These are phyloP conservation scores for Crithidia brevicula DNA, from an alignment of 208 protist genomes.

Conservation along the genomic window DNA sequence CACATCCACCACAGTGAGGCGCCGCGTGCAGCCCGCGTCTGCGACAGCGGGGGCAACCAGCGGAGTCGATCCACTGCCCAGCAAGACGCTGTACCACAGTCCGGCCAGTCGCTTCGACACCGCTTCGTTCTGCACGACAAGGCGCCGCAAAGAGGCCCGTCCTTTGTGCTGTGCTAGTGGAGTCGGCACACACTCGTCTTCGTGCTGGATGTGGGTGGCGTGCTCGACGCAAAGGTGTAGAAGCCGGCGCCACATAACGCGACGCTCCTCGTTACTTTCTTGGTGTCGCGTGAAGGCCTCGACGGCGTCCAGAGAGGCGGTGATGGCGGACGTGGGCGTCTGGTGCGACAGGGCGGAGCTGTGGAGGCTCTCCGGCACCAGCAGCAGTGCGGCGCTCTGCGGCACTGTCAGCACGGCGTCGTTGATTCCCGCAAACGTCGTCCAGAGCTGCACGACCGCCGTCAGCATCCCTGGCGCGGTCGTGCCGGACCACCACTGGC, in stretches of 20 bases:
- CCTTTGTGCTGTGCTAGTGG: conserved; percentile 15
- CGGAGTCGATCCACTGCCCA: not conserved
- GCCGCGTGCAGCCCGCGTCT: conserved; percentile 4
- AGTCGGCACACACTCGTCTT: conserved; percentile 10
- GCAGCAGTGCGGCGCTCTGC: conserved; percentile 24
- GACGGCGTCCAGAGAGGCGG: conserved; percentile 23
- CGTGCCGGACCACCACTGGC: conserved; percentile 26
- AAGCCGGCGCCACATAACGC: conserved; percentile 12
- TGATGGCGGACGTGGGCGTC: not conserved
- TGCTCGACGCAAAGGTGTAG: conserved; percentile 30
- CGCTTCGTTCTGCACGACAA: conserved; percentile 21
- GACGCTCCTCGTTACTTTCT: not conserved
- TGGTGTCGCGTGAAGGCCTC: conserved; percentile 21
- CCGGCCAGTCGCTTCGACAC: conserved; percentile 14
- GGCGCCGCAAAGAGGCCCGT: conserved; percentile 10
- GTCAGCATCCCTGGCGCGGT: conserved; percentile 21
- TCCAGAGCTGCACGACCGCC: conserved; percentile 27
- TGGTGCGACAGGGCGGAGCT: not conserved
- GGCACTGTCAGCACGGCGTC: conserved; percentile 4
- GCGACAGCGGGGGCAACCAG: conserved; percentile 2
- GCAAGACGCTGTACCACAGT: conserved; percentile 21
- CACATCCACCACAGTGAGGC: conserved; percentile 30
- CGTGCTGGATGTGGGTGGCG: conserved; percentile 13
- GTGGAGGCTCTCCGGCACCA: conserved; percentile 23
- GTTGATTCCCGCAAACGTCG: conserved; percentile 3